phyloP scores from a whole-genome alignment of 768 basidiomycete species.

The Tremella mesenterica region DNA sequence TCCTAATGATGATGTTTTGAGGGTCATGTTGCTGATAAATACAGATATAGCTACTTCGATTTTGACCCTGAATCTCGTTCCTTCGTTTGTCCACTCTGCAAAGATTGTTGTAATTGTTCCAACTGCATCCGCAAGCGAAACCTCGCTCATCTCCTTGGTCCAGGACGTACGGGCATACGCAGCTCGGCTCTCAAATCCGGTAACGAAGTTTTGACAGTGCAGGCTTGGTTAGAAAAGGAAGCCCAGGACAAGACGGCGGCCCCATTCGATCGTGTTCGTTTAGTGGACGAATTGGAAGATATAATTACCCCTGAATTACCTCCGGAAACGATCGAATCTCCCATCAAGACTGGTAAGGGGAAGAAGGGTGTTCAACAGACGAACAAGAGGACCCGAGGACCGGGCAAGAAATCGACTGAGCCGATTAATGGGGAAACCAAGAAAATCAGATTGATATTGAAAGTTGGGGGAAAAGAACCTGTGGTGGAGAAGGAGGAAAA shows the following conservation, averaged over 20 bases:
- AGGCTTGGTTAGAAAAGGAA: constrained; percentile 22
- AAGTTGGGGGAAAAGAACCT: constrained; percentile 10
- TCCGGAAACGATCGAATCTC: constrained; percentile 4
- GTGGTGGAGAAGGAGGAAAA: neutral
- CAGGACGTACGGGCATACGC: constrained; percentile 6
- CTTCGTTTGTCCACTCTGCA: constrained; percentile 41
- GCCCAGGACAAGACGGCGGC: constrained; percentile 8
- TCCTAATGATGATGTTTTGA: neutral
- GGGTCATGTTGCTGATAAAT: neutral
- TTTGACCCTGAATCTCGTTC: constrained; percentile 37
- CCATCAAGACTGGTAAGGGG: neutral
- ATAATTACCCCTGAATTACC: constrained; percentile 22
- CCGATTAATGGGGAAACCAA: neutral
- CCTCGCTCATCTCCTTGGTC: constrained; percentile 22
- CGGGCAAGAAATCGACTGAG: neutral
- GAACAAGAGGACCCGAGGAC: neutral
- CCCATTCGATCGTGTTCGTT: constrained; percentile 27
- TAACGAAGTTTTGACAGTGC: constrained; percentile 12
- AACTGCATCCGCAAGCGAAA: constrained; percentile 34
- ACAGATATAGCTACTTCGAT: constrained; percentile 35
- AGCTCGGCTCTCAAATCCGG: constrained; percentile 10
- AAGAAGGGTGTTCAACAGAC: constrained; percentile 6
- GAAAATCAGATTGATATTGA: constrained; percentile 6
- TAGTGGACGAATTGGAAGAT: constrained; percentile 24
- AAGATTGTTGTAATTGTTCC: constrained; percentile 39